A percentile compares a stretch with the other conserved stretches of the same genome.
These are phyloP conservation scores for Gossypium gossypioides DNA, from an alignment of 441 rosid genomes.

Conservation along the genomic window DNA sequence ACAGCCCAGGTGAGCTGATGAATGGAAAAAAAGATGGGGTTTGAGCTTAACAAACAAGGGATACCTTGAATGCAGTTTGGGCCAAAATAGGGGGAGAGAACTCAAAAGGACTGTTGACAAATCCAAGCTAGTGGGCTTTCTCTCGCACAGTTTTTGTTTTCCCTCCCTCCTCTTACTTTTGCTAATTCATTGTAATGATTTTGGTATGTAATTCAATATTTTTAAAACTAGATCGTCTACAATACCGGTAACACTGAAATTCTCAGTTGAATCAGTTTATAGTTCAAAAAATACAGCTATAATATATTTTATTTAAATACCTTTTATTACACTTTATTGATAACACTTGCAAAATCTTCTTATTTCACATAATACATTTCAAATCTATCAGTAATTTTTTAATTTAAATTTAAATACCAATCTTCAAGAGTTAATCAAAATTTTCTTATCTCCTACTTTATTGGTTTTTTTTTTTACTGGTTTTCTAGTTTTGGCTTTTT, in stretches of 20 bases:
- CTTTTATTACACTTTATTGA: neutral
- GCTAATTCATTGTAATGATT: neutral
- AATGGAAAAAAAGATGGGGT: neutral
- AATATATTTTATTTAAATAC: neutral
- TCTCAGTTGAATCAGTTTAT: neutral
- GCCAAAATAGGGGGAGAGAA: neutral
- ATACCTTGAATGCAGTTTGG: neutral
- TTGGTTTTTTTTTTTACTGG: neutral
- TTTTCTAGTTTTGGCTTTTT: too few relatives aligned
- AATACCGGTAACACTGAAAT: neutral
- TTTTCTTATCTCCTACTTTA: neutral
- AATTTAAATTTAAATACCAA: neutral
- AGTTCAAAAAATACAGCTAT: neutral
- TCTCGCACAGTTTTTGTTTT: neutral
- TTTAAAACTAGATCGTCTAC: too few relatives aligned
- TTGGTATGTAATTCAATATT: neutral
- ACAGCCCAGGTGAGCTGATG: neutral
- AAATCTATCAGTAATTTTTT: neutral
- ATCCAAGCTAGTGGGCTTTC: neutral
- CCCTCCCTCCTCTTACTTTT: neutral
- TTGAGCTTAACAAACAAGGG: neutral
- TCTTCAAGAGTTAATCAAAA: neutral
- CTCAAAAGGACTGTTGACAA: neutral
- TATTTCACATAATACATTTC: neutral
- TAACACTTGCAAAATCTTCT: neutral